Evolutionary conservation across 2,329 filamentous ascomycete species (phyloP), one percentile per base, ranked within the genome.

Genomic region (Trichoderma polysporum): DNA sequence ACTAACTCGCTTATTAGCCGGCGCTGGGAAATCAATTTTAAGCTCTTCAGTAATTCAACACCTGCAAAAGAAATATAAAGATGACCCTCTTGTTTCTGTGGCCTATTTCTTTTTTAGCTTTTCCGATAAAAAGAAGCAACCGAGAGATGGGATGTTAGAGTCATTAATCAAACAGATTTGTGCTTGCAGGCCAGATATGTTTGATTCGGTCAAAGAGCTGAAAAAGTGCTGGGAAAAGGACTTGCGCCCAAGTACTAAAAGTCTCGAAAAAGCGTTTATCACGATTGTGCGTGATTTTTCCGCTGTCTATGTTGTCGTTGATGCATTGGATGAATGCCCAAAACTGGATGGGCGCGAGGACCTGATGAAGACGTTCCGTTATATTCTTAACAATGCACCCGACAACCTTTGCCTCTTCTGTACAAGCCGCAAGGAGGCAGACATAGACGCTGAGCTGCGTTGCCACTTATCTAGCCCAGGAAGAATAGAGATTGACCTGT

Each of bases 141-240:
- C 49, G 19, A 31, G 58, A 29, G 50, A 52, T 52, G 62, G 15
- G 0, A 68, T 68, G 66, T 62, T 68, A 1, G 45, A 54, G 41
- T 68, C 66, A n/a, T 29, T 68, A 0, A 59, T 62, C n/a, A 68
- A 66, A 54, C 62, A 68, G 33, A 50, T 66, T 25, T 66, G 61
- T 19, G 50, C 22, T 27, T 19, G 17, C 25, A 50, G 58, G 13
- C 66, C 59, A 2, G 29, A 66, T 35, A 61, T 56, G 19, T 62
- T 62, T 3, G n/a, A 66, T 22, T 47, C 47, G 37, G 19, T 67
- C 41, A 19, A 37, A 63, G 31, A 8, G 10, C 37, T 67, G 10
- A 13, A 13, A 2, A 22, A 63, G 9, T 49, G 57, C 19, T 63
- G 33, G 29, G 31, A 63, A 3, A 63, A 57, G 17, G 52, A 35